Evolutionary conservation across 1,284 basidiomycete genomes (phyloP), one percentile per base, ranked within the genome.

Genomic region (Apiotrichum akiyoshidainum): DNA sequence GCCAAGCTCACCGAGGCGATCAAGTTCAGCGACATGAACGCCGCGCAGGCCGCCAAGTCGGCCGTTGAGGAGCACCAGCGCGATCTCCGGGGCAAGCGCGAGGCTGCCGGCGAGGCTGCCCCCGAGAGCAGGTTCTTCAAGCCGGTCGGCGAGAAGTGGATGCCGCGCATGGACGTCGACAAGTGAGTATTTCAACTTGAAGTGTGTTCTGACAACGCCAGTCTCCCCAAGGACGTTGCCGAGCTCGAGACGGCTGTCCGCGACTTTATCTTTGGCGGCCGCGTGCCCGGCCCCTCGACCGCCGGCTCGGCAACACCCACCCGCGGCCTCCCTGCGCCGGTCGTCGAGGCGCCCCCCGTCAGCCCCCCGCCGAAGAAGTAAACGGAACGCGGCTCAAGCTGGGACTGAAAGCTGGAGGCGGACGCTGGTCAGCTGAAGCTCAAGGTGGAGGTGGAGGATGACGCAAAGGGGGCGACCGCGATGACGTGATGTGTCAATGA

Each of bases 11-110:
- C 95, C 17, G 81, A 84, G 26, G 96, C 94, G 19, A 98, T 99
- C 78, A 79, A 84, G 53, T 81, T 81, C 46, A 90, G 88, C 71
- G 91, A 99, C 75, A 93, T 98, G 88, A 91, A 93, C 68, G 88
- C 86, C 26, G 96, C 96, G 13, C 97, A 94, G 11, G 85, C 86
- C 44, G 89, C 89, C 49, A 99, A 99, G 82, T 85, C 86, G 0
- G 83, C 83, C 14, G 92, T 99, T 2, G 95, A 99, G 79, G 93
- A 97, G 68, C 86, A 86, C 34, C 95, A 99, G 77, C 83, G 95
- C 52, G 90, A 94, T 66, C 78, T 85, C 50, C 86, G 90, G n/a
- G 84, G 83, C 66, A 79, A 81, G 72, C 82, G 90, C 58, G 93
- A 96, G 60, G 89, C 79, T 11, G 87, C 87, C 3, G 81, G 85